Evolutionary conservation across 306 rosid species (phyloP), one percentile per base, ranked within the genome.

Genomic region (Lotus japonicus): DNA sequence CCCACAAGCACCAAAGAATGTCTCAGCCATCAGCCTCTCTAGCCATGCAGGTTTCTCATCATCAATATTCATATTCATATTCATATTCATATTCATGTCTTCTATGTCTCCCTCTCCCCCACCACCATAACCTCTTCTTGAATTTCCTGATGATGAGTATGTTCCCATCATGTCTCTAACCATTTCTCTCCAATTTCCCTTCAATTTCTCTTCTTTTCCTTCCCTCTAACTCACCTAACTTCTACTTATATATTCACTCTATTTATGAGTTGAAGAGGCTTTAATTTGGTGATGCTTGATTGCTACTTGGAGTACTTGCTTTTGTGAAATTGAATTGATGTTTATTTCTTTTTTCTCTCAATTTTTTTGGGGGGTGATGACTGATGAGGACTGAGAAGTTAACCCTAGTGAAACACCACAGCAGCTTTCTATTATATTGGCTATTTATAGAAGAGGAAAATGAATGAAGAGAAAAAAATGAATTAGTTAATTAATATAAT

Each of bases 1-100:
- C 88, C 87, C 95, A 87, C 97, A 92, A 11, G 61, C 90, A 53
- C 92, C 86, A 85, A 92, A 92, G 97, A 92, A 91, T 79, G 96
- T 87, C 85, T 88, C 90, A 14, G 60, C 87, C 86, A 91, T 89
- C 42, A 92, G 53, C 11, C 85, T 83, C 71, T 87, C 83, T 33
- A 92, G 86, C 98, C 98, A 92, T 87, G 98, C 98, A 87, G 98
- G 96, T 51, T 83, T 86, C 83, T 56, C 79, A 15, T 60, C 56
- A 35, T 8, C 9, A 45, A 17, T 9, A 11, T 1, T 7, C 46
- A 31, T 48, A 7, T 39, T 53, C 69, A 67, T 21, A n/a, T n/a
- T n/a, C n/a, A 17, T 9, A 11, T 1, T 7, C 46, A 31, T 48
- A 7, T 39, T 53, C 69, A 67, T 21, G 26, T 21, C n/a, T 21